Base-by-base conservation (phyloP, 2,329 filamentous ascomycete species). In the Didymella sp. region DNA sequence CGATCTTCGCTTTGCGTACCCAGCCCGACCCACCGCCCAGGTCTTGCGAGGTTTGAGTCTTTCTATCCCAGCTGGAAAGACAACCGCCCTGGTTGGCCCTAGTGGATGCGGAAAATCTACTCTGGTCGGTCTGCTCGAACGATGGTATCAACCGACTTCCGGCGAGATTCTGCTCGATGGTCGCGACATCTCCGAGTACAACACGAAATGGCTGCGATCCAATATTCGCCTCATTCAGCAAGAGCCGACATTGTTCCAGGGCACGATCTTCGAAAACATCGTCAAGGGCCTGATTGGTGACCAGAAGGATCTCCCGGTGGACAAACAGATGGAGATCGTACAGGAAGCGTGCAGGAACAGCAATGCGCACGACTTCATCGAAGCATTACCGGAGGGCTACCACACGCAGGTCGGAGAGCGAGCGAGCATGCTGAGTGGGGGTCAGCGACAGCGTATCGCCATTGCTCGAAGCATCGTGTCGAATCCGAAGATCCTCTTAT, bases 1-100 rank as follows among this genome's bases (percentile, higher is more conserved):
- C 15, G 89, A 96, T 64, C 92, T 98, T 2, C 90, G 95, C 75
- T 98, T 97, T 84, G 85, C 91, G 42, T 99, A 98, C 73, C 92
- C 93, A 0, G 95, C 91, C 0, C 87, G 94, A 1, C 89, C 91
- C 0, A 90, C 96, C 63, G 91, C 93, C 11, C 47, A 57, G 11
- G 76, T 77, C 7, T 68, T 79, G 11, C 73, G 70, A 35, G 76
- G 79, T 57, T 79, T 86, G 51, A 84, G 81, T 41, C 40, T 77
- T 11, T 64, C 75, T 44, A 66, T 77, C 25, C 59, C 58, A 27
- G 87, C 86, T 64, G 89, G 88, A 4, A 86, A 90, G 69, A 90
- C 89, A 67, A 87, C 85, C 0, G 89, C 87, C 1, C 79, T 91
- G 1, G 88, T 91, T 6, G 89, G 89, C 1, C 83, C 88, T 0